Evolutionary conservation across 768 basidiomycete genomes (phyloP).

Genomic region (Hortiboletus flavorubellus): DNA sequence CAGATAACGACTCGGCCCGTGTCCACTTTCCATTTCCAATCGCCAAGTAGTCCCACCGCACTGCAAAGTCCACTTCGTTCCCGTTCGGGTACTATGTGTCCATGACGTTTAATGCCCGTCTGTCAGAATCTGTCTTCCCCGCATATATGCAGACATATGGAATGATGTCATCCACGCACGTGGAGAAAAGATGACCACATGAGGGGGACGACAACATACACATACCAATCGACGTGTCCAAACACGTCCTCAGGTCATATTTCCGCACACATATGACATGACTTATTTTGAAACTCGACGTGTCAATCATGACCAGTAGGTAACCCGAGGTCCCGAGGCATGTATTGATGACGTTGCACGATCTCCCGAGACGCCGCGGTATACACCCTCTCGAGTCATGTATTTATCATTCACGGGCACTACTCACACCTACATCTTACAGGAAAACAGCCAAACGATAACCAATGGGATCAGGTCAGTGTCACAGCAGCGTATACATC

Average conservation of each 20-base stretch:
- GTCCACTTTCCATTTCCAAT: too few species aligned
- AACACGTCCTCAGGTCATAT: not conserved
- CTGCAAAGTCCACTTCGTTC: too few species aligned
- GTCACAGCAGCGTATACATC: not conserved
- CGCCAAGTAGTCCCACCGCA: too few species aligned
- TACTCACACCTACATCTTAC: conserved; percentile 33
- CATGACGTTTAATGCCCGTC: too few species aligned
- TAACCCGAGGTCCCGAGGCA: not conserved
- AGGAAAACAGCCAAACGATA: conserved; percentile 17
- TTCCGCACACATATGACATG: not conserved
- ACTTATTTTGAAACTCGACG: not conserved
- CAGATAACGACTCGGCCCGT: too few species aligned
- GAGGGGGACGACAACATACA: not conserved
- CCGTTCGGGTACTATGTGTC: too few species aligned
- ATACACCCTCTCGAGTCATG: not conserved
- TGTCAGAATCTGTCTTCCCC: too few species aligned
- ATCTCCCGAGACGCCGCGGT: not conserved
- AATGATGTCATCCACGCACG: too few species aligned
- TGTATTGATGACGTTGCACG: not conserved
- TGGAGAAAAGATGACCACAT: too few species aligned
- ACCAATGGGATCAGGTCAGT: not conserved
- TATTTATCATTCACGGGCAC: not conserved
- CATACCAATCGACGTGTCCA: too few species aligned
- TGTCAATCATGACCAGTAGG: not conserved
- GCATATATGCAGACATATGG: too few species aligned